A percentile compares a stretch with the other conserved stretches of the same genome.
Conservation (phyloP, 345 rosid genomes). For the Orychophragmus violaceus region DNA sequence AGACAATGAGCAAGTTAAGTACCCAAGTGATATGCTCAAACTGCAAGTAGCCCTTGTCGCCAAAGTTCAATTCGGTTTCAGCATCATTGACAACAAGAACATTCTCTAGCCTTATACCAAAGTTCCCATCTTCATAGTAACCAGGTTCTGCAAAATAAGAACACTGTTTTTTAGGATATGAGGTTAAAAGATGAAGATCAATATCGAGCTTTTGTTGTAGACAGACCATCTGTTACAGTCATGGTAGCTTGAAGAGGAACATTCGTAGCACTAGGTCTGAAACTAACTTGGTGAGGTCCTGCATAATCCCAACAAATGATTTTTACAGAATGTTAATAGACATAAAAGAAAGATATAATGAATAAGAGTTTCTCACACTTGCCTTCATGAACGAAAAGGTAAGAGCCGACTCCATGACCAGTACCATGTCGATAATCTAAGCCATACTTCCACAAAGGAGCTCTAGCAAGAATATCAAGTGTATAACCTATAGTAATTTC, state of each 20-base stretch:
- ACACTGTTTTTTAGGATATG: neutral
- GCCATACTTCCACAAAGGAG: conserved; percentile 85
- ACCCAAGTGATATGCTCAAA: conserved; percentile 99
- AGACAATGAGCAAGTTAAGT: conserved; percentile 19
- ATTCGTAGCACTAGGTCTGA: conserved; percentile 71
- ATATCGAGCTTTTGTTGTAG: neutral
- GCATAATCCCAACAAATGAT: conserved; percentile 25
- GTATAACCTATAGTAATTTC: conserved; percentile 55
- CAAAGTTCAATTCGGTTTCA: conserved; percentile 74
- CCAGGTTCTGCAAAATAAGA: conserved; percentile 58
- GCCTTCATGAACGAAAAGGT: conserved; percentile 96
- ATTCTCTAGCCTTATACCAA: conserved; percentile 95
- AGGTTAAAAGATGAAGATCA: neutral
- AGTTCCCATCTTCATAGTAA: conserved; percentile 88
- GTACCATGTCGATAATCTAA: conserved; percentile 98
- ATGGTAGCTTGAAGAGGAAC: conserved; percentile 94
- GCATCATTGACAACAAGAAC: conserved; percentile 74
- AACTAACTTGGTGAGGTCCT: conserved; percentile 95
- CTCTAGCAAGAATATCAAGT: conserved; percentile 90
- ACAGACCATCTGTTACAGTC: conserved; percentile 97
- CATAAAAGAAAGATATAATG: neutral
- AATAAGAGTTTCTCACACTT: conserved; percentile 18
- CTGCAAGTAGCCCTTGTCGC: conserved; percentile 79
- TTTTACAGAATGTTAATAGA: neutral
- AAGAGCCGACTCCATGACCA: conserved; percentile 98